A percentile compares a stretch with the other conserved stretches of the same genome.
Evolutionary conservation across 164 flowering plant genomes (phyloP).

Genomic region (Litsea cubeba): DNA sequence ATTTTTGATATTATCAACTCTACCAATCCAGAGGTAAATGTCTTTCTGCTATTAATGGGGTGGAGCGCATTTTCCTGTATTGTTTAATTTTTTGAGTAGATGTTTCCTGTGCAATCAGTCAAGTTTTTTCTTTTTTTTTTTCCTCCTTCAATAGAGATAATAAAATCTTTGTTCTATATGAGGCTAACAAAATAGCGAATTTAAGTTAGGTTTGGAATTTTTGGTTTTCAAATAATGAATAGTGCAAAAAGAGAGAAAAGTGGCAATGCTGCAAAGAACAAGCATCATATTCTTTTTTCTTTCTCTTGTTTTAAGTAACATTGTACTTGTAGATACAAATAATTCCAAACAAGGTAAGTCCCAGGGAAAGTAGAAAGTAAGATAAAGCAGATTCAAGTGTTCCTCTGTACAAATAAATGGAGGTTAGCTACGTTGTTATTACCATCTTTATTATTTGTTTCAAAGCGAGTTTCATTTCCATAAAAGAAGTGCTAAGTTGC

Average conservation of each 20-base stretch:
- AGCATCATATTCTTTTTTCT: neutral
- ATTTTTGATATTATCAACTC: constrained; percentile 97
- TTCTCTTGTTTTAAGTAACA: neutral
- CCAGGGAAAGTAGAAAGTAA: neutral
- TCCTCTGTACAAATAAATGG: no score
- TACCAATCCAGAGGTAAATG: constrained; percentile 78
- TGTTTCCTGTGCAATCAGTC: neutral
- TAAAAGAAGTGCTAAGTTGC: neutral
- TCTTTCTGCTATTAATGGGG: neutral
- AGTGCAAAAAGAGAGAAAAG: neutral
- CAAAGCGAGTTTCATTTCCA: neutral
- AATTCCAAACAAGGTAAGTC: neutral
- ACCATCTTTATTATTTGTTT: neutral
- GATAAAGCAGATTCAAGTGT: no score
- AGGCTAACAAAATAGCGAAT: no score
- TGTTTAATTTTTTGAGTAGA: neutral
- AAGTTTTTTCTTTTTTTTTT: neutral
- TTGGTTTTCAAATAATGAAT: no score
- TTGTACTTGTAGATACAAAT: neutral
- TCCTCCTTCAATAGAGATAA: neutral
- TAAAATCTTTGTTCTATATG: no score
- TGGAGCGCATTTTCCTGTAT: neutral
- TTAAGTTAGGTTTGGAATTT: no score
- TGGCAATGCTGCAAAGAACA: neutral
- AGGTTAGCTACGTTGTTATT: neutral